Evolutionary conservation across 257 asterid species (phyloP).

Genomic region (Marsdenia floribunda): DNA sequence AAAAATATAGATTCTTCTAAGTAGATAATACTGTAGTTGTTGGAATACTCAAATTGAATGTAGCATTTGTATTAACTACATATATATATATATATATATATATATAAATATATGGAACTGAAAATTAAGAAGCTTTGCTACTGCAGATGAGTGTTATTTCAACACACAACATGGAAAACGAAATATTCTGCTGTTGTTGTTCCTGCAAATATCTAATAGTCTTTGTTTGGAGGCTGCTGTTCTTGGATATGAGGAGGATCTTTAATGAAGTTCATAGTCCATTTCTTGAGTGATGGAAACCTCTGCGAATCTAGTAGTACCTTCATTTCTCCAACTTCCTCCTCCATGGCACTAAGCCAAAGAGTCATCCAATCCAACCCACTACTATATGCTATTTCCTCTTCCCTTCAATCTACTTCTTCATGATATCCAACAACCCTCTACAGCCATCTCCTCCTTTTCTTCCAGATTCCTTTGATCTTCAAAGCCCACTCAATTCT

Average conservation of each 20-base stretch:
- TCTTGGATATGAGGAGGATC: constrained; percentile 33
- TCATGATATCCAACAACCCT: no score
- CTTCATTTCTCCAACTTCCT: constrained; percentile 41
- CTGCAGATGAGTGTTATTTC: not conserved
- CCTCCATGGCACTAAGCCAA: constrained; percentile 44
- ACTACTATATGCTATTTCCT: no score
- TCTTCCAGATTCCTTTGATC: no score
- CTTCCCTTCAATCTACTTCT: no score
- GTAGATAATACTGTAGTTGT: not conserved
- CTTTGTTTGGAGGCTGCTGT: constrained; percentile 16
- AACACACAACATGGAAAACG: not conserved
- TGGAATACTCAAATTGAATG: not conserved
- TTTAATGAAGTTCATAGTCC: constrained; percentile 32
- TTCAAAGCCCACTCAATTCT: constrained; percentile 44
- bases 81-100: no score
- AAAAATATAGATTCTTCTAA: not conserved
- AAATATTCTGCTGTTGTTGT: not conserved
- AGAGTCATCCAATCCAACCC: constrained; percentile 36
- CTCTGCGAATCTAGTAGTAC: constrained; percentile 21
- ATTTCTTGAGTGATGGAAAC: constrained; percentile 31
- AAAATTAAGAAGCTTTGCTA: no score
- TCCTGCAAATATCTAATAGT: not conserved
- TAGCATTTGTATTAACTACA: not conserved
- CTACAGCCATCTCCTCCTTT: no score
- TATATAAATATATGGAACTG: no score